These are phyloP conservation scores for Candida dajiaensis DNA, from an alignment of 805 yeast genomes.

Conservation along the genomic window DNA sequence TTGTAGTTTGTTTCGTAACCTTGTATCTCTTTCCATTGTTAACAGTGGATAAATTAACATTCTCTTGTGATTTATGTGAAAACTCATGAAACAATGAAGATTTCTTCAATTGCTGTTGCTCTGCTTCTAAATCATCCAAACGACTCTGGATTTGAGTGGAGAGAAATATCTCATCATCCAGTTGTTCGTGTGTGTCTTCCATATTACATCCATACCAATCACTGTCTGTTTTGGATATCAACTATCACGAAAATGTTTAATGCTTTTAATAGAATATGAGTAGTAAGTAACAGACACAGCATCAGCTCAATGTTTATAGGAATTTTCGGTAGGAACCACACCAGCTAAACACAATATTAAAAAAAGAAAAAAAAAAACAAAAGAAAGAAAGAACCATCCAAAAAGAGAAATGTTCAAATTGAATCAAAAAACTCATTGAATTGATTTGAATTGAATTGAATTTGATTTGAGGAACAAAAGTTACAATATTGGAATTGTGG, in stretches of 20 bases:
- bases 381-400: no score
- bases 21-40: not conserved
- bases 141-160: conserved; percentile 22
- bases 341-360: no score
- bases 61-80: not conserved
- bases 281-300: no score
- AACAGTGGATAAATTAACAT: not conserved
- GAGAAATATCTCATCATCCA: conserved; percentile 7
- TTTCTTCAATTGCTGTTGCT: conserved; percentile 1
- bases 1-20: not conserved
- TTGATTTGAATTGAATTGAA: no score
- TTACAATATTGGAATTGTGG: no score
- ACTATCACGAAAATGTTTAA: no score
- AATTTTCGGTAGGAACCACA: not conserved
- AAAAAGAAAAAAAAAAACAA: no score
- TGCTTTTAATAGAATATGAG: no score
- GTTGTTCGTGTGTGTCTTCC: not conserved
- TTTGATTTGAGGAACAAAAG: no score
- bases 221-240: not conserved
- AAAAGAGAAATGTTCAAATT: no score
- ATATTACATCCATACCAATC: not conserved
- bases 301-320: no score
- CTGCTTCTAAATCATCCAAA: conserved; percentile 15
- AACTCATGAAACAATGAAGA: conserved; percentile 1
- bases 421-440: no score